phyloP scores from a whole-genome alignment of 148 eudicot species.

The Beta vulgaris region DNA sequence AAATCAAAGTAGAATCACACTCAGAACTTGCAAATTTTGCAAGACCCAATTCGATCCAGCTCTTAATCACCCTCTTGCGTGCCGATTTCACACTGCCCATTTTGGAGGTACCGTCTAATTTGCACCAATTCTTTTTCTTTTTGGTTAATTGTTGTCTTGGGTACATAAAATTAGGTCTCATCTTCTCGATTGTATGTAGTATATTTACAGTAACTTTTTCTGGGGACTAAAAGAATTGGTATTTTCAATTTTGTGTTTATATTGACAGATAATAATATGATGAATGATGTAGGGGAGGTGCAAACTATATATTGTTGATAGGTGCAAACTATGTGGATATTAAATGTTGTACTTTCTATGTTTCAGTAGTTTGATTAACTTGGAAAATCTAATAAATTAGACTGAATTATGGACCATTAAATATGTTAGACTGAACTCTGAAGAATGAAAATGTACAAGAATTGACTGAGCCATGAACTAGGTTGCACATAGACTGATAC shows the following conservation, averaged over 20 bases:
- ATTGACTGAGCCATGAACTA: too few relatives aligned
- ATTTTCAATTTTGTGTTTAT: background rate
- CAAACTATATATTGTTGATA: too few relatives aligned
- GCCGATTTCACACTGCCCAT: constrained; percentile 84
- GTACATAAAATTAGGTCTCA: background rate
- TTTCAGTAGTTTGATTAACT: too few relatives aligned
- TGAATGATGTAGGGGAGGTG: background rate
- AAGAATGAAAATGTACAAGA: too few relatives aligned
- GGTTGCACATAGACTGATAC: too few relatives aligned
- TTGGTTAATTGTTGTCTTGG: background rate
- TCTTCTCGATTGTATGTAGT: too few relatives aligned
- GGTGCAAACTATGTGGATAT: too few relatives aligned
- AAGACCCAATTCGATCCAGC: constrained; percentile 77
- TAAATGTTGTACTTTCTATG: too few relatives aligned
- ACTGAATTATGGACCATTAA: too few relatives aligned
- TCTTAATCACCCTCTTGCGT: constrained; percentile 76
- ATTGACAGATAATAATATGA: background rate
- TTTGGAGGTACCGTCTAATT: constrained; percentile 58
- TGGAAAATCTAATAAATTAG: too few relatives aligned
- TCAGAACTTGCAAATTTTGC: constrained; percentile 78
- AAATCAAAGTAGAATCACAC: constrained; percentile 28
- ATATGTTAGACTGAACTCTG: too few relatives aligned
- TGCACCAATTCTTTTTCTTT: background rate
- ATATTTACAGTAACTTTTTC: too few relatives aligned
- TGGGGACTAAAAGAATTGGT: background rate